Evolutionary conservation across 2,329 filamentous ascomycete species (phyloP).

Genomic region (Clonostachys rosea): DNA sequence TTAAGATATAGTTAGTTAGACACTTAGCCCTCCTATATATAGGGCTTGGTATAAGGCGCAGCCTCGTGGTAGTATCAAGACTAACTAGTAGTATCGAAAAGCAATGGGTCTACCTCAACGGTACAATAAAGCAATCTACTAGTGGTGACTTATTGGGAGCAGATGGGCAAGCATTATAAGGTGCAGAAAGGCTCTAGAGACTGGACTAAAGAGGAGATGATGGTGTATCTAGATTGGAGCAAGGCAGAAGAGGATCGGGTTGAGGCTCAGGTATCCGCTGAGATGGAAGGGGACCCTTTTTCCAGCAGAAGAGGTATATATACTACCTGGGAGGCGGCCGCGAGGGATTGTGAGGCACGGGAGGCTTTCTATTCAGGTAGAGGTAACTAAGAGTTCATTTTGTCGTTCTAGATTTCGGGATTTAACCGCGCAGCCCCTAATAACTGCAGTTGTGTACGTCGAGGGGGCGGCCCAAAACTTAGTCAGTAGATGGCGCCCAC

Average conservation of each 20-base stretch:
- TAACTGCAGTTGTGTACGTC: no score
- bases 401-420: no score
- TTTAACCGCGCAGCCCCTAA: no score
- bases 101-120: conserved; percentile 7
- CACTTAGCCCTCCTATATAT: no score
- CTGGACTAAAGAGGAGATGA: conserved; percentile 12
- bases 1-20: no score
- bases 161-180: conserved; percentile 6
- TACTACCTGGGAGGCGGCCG: conserved; percentile 1
- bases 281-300: conserved; percentile 1
- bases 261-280: conserved; percentile 5
- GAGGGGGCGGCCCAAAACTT: no score
- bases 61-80: conserved; percentile 8
- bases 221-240: conserved; percentile 13
- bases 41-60: conserved; percentile 9
- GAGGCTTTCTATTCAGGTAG: neutral
- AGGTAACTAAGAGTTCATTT: no score
- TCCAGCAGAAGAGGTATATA: neutral
- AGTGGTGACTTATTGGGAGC: conserved; percentile 11
- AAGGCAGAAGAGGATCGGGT: conserved; percentile 11
- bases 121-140: conserved; percentile 8
- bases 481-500: no score
- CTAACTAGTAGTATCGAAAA: conserved; percentile 11
- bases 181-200: conserved; percentile 6
- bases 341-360: neutral